Conservation (phyloP, 192 early-diverging fungal species). For the Rhizophagus sp. region DNA sequence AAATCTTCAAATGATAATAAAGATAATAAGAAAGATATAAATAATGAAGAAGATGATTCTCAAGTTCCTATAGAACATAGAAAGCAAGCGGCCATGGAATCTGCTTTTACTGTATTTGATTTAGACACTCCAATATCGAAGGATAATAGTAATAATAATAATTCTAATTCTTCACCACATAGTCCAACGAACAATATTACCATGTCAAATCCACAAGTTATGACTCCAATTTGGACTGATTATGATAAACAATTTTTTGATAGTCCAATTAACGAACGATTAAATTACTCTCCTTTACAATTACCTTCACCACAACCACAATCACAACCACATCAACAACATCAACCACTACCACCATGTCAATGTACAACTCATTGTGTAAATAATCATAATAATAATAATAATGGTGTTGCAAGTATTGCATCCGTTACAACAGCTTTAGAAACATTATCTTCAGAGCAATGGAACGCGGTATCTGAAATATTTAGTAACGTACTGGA, state of each 20-base stretch:
- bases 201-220: not conserved
- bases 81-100: constrained; percentile 31
- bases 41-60: not conserved
- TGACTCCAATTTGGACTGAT: not conserved
- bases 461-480: not conserved
- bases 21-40: not conserved
- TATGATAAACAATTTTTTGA: not conserved
- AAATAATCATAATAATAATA: not conserved
- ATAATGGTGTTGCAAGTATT: not conserved
- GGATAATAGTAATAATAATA: not conserved
- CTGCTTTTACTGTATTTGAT: constrained; percentile 25
- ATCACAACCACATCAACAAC: not conserved
- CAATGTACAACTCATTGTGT: not conserved
- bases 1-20: constrained; percentile 2
- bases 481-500: too few species aligned
- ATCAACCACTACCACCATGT: not conserved
- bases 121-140: not conserved
- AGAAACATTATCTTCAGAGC: not conserved
- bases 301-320: too few species aligned
- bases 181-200: not conserved
- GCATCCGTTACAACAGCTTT: not conserved
- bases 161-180: constrained; percentile 1
- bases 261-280: not conserved
- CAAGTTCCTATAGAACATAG: constrained; percentile 29
- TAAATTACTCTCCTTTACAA: not conserved